phyloP scores from a whole-genome alignment of 2,329 filamentous ascomycete species.

The Penicillium brasilianum region DNA sequence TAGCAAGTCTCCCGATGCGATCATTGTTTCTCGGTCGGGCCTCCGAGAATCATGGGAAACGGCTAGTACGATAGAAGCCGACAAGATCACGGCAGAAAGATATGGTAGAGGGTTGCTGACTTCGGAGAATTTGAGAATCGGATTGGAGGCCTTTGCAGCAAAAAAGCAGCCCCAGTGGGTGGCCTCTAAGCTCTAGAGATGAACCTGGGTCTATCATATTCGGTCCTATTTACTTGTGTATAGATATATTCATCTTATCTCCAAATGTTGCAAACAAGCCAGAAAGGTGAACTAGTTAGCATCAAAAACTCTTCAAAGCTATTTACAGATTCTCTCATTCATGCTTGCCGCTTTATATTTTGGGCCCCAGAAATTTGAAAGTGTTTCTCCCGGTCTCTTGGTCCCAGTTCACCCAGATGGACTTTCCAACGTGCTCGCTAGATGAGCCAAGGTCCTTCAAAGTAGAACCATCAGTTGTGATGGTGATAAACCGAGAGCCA shows the following conservation, averaged over 20 bases:
- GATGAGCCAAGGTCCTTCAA: neutral
- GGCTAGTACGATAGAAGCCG: constrained; percentile 66
- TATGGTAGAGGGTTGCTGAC: constrained; percentile 85
- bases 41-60: constrained; percentile 73
- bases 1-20: constrained; percentile 71
- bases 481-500: constrained; percentile 4
- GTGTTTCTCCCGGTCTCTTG: neutral
- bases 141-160: constrained; percentile 64
- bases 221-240: neutral
- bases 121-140: constrained; percentile 90
- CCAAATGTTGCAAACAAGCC: neutral
- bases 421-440: neutral
- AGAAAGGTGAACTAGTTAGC: neutral
- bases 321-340: neutral
- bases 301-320: neutral
- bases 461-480: neutral
- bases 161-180: constrained; percentile 88
- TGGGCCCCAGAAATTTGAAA: constrained; percentile 3
- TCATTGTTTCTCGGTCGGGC: constrained; percentile 72
- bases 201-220: neutral
- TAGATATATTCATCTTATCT: neutral
- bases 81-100: constrained; percentile 80
- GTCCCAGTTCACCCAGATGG: neutral
- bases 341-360: neutral
- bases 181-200: constrained; percentile 22